Evolutionary conservation across 495 filamentous ascomycete genomes (phyloP).

Genomic region (Bombardia bombarda): DNA sequence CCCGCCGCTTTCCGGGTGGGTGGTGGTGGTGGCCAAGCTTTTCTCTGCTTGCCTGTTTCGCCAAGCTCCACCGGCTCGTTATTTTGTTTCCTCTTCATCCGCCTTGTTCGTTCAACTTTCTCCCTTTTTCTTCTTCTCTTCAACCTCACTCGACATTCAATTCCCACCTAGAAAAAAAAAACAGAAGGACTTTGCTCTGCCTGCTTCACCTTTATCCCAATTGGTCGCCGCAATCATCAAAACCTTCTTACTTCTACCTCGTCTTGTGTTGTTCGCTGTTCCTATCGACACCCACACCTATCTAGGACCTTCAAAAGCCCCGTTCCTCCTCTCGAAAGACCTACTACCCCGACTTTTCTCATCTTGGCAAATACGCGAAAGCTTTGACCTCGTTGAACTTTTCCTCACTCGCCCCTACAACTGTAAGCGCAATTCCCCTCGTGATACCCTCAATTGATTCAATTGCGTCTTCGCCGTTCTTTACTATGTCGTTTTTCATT

Average conservation of each 20-base stretch:
- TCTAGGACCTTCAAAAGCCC: no score
- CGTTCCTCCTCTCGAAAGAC: no score
- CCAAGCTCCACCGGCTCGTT: slow-evolving; percentile 9
- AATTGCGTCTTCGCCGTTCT: no score
- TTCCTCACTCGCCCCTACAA: no score
- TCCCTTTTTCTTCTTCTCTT: slow-evolving; percentile 12
- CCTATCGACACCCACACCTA: no score
- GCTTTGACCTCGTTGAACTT: no score
- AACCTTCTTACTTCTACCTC: slow-evolving; percentile 5
- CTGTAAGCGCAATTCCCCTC: no score
- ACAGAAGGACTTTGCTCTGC: slow-evolving; percentile 7
- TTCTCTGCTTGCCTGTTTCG: slow-evolving; percentile 4
- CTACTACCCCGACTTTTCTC: no score
- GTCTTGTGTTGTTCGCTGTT: slow-evolving; percentile 27
- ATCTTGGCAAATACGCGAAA: no score
- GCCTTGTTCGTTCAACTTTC: not conserved
- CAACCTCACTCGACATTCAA: slow-evolving; percentile 26
- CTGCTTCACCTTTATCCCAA: slow-evolving; percentile 1
- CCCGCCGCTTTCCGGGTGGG: not conserved
- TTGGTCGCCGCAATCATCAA: slow-evolving; percentile 9
- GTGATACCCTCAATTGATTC: no score
- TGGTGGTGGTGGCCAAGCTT: slow-evolving; percentile 18
- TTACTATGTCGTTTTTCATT: no score
- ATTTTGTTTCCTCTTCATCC: slow-evolving; percentile 22
- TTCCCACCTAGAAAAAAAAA: slow-evolving; percentile 13